A percentile compares a stretch with the other conserved stretches of the same genome.
These are phyloP conservation scores for Cercospora canescens DNA, from an alignment of 2,329 filamentous ascomycete species.

Conservation along the genomic window DNA sequence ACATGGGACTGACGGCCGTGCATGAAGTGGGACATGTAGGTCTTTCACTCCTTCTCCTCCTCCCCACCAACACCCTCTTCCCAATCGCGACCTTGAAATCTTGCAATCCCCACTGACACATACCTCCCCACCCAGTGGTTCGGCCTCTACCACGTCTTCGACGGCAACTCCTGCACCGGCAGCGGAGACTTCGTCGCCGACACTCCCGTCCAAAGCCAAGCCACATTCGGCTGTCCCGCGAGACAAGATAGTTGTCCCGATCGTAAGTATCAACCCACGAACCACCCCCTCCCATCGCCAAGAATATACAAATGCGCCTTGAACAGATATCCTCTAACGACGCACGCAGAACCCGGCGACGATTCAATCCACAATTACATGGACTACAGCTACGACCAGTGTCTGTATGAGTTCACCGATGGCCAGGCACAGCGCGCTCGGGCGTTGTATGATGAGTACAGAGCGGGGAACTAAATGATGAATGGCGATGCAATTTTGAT, in stretches of 20 bases:
- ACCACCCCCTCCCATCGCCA: not conserved
- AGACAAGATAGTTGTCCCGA: constrained; percentile 50
- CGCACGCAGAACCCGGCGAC: constrained; percentile 10
- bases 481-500: too few relatives aligned
- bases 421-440: constrained; percentile 17
- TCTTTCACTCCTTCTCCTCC: not conserved
- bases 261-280: not conserved
- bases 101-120: not conserved
- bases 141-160: constrained; percentile 43
- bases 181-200: constrained; percentile 45
- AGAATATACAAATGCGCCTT: not conserved
- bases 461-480: constrained; percentile 16
- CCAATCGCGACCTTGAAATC: not conserved
- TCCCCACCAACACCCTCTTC: not conserved
- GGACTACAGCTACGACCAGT: constrained; percentile 36
- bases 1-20: constrained; percentile 43
- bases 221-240: constrained; percentile 52
- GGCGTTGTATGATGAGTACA: constrained; percentile 18
- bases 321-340: not conserved
- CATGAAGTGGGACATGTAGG: constrained; percentile 44
- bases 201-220: constrained; percentile 38
- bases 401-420: constrained; percentile 20
- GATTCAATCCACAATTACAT: constrained; percentile 58
- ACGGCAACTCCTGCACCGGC: constrained; percentile 42
- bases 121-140: constrained; percentile 5